Evolutionary conservation across 108 stramenopile genomes (phyloP), one percentile per base, ranked within the genome.

Genomic region (Nitzschia sp.): DNA sequence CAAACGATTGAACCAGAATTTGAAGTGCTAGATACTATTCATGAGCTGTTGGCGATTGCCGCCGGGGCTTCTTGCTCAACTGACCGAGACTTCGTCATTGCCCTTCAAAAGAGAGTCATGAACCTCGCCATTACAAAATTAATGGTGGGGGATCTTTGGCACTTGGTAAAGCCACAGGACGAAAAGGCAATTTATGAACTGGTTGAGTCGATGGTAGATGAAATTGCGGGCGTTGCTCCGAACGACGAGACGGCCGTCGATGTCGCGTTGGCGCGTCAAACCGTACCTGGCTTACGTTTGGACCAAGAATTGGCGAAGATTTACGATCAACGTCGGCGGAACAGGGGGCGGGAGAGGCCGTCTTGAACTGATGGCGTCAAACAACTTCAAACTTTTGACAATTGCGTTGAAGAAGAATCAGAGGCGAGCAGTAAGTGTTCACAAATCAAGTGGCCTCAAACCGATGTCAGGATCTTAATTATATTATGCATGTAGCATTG

Each of bases 141-240:
- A 34, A 79, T 91, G 11, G 86, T 94, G 32, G 93, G 93, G 24
- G 90, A 94, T 67, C 61, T 94, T 42, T 94, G 84, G 75, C 93
- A 94, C 53, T 69, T 89, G 38, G 82, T 91, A 19, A 81, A 85
- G 28, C 93, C 93, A 1, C 54, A 71, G 1, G 79, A 78, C 11
- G 93, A 94, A 57, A 74, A 82, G 49, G 78, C 67, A 19, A 87
- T 94, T 29, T 90, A 87, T 77, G 90, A 91, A 57, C 73, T 85
- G 57, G 74, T 93, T 0, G 89, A 93, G n/a, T 33, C 47, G 15
- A 74, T 82, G 76, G 76, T 70, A 58, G 61, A 67, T 11, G 72
- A 77, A 38, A 54, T 82, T 68, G 55, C 68, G 30, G 91, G 86
- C 21, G 82, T 92, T 33, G 88, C 84, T 38, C 91, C 91, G 61